Evolutionary conservation across 148 eudicot species (phyloP), one percentile per base, ranked within the genome.

Genomic region (Cornus suecica): DNA sequence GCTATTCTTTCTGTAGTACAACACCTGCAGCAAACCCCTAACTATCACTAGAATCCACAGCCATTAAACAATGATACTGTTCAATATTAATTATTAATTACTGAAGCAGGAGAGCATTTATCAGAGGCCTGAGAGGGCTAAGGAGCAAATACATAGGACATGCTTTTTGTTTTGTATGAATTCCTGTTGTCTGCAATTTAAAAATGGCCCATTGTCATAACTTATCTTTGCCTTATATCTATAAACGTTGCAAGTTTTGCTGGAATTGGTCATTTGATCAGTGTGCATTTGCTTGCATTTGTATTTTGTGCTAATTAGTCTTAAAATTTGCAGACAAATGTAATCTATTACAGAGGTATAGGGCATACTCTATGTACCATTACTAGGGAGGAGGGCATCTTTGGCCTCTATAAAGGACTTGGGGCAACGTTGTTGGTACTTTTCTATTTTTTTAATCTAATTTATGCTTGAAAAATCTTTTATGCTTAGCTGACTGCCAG

Each of bases 321-420:
- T 69, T 70, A 60, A 11, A 20, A 8, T 72, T 2, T 84, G 88
- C 89, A 92, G 99, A 95, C 87, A 66, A 92, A 95, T 85, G 90
- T 84, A 60, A 81, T 74, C 10, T 95, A 95, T 80, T 95, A 95
- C 69, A 87, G 81, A 81, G 99, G 99, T 63, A 95, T 93, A 68
- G 79, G 89, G 86, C 97, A 92, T 86, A 81, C 99, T 45, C 72
- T 95, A 75, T 85, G 72, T 67, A 91, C 93, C 79, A 95, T 95
- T 68, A 84, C 87, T 79, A 85, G 77, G 79, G 94, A 95, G 71
- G 99, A 95, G 82, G 93, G 97, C 25, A 1, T 78, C 48, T 74
- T 82, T 78, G 94, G 97, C 72, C 97, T 95, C 24, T 95, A 95
- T 79, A 95, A 95, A 86, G 99, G 99, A 81, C 93, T 95, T 60